These are phyloP conservation scores for Alternaria viburni DNA, from an alignment of 2,329 filamentous ascomycete species.

Conservation along the genomic window DNA sequence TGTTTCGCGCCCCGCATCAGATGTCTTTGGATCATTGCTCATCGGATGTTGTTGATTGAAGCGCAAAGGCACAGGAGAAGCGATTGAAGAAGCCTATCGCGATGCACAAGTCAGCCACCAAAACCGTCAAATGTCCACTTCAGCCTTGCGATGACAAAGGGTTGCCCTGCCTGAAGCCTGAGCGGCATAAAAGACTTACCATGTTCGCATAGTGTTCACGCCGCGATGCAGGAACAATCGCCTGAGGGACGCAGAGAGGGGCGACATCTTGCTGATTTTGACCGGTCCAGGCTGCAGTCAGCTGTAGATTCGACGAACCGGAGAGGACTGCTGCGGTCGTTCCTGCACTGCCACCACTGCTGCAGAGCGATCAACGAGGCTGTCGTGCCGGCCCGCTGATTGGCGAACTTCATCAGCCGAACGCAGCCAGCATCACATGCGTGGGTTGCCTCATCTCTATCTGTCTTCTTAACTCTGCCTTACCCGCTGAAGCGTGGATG, in stretches of 20 bases:
- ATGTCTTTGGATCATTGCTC: slow-evolving; percentile 19
- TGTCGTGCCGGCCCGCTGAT: slow-evolving; percentile 10
- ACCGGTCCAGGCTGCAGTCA: slow-evolving; percentile 29
- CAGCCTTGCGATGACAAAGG: slow-evolving; percentile 13
- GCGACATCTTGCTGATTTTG: slow-evolving; percentile 21
- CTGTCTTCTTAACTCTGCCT: neutral
- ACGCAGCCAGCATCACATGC: neutral
- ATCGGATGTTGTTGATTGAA: slow-evolving; percentile 7
- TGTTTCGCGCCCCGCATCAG: slow-evolving; percentile 29
- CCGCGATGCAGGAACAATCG: slow-evolving; percentile 18
- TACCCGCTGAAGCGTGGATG: neutral
- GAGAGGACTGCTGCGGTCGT: slow-evolving; percentile 11
- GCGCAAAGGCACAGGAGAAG: slow-evolving; percentile 25
- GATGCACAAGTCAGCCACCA: slow-evolving; percentile 11
- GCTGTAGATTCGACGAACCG: neutral
- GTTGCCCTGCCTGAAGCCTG: neutral
- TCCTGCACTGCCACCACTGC: slow-evolving; percentile 18
- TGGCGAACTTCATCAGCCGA: neutral
- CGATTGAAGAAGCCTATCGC: slow-evolving; percentile 31
- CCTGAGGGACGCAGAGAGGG: slow-evolving; percentile 16
- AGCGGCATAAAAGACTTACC: slow-evolving; percentile 18
- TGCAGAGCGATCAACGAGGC: slow-evolving; percentile 14
- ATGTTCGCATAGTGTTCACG: slow-evolving; percentile 17
- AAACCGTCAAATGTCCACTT: neutral
- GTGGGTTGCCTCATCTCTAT: slow-evolving; percentile 1